phyloP scores from a whole-genome alignment of 495 filamentous ascomycete species.

The Podospora comata region DNA sequence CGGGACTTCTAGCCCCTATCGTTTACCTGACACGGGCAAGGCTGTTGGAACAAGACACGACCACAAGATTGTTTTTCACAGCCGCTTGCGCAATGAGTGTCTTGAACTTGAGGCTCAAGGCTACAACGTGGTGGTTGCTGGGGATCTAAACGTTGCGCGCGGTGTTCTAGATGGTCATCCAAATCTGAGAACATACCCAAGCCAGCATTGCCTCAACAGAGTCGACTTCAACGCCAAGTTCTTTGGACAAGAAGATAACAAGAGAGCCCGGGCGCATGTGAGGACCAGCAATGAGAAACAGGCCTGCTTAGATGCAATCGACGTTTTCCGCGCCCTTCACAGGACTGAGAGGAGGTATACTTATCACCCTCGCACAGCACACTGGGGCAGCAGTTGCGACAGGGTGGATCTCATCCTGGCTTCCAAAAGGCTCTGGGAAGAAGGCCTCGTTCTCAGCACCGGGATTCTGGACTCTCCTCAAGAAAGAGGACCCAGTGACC shows the following conservation, averaged over 20 bases:
- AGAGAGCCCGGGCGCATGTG: slow-evolving; percentile 24
- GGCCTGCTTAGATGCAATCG: slow-evolving; percentile 26
- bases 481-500: slow-evolving; percentile 39
- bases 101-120: slow-evolving; percentile 34
- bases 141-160: slow-evolving; percentile 51
- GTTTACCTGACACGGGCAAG: slow-evolving; percentile 37
- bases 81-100: slow-evolving; percentile 41
- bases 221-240: slow-evolving; percentile 49
- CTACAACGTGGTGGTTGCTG: slow-evolving; percentile 43
- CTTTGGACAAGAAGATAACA: slow-evolving; percentile 34
- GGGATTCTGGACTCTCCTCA: slow-evolving; percentile 34
- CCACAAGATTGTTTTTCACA: slow-evolving; percentile 48
- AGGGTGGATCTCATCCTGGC: slow-evolving; percentile 40
- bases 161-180: slow-evolving; percentile 43
- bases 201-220: slow-evolving; percentile 48
- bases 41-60: slow-evolving; percentile 46
- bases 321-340: slow-evolving; percentile 31
- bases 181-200: slow-evolving; percentile 36
- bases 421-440: slow-evolving; percentile 22
- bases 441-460: slow-evolving; percentile 23
- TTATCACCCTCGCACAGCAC: slow-evolving; percentile 29
- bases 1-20: slow-evolving; percentile 48
- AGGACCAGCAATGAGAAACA: background rate
- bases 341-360: slow-evolving; percentile 33
- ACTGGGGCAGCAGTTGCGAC: slow-evolving; percentile 39